Conservation (phyloP, 805 yeast species). For the Jamesozyma piceae region DNA sequence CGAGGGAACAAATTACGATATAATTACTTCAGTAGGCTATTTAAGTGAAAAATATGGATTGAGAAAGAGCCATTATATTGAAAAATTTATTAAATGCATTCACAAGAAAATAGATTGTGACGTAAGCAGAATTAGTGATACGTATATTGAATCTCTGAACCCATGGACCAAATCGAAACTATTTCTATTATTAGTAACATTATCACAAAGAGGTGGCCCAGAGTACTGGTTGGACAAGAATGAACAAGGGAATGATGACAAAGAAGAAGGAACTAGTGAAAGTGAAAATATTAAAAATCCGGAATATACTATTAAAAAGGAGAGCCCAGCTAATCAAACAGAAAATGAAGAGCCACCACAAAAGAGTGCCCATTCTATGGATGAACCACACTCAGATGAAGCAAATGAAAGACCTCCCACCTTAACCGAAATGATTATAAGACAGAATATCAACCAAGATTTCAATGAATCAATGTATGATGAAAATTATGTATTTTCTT, state of each 20-base stretch:
- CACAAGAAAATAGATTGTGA: constrained; percentile 26
- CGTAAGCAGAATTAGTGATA: constrained; percentile 20
- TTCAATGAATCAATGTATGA: constrained; percentile 25
- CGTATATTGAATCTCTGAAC: constrained; percentile 14
- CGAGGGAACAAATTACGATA: constrained; percentile 23
- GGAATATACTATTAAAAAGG: background rate
- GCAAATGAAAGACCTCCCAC: constrained; percentile 9
- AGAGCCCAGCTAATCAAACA: background rate
- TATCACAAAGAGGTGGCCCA: constrained; percentile 30
- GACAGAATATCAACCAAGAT: constrained; percentile 28
- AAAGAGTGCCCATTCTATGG: background rate
- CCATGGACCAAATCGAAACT: constrained; percentile 27
- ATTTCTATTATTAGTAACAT: constrained; percentile 24
- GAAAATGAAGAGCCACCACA: background rate
- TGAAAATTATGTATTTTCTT: constrained; percentile 30
- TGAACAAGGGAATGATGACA: constrained; percentile 5
- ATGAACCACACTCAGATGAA: too few species aligned
- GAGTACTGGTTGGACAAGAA: constrained; percentile 29
- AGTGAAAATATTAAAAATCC: background rate
- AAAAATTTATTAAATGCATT: constrained; percentile 25
- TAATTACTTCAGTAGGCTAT: constrained; percentile 27
- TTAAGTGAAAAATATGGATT: constrained; percentile 27
- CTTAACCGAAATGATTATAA: constrained; percentile 26
- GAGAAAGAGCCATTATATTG: constrained; percentile 24
- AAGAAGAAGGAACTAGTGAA: background rate